Conservation (phyloP, 2,329 filamentous ascomycete genomes). For the Cladosporium colombiae region DNA sequence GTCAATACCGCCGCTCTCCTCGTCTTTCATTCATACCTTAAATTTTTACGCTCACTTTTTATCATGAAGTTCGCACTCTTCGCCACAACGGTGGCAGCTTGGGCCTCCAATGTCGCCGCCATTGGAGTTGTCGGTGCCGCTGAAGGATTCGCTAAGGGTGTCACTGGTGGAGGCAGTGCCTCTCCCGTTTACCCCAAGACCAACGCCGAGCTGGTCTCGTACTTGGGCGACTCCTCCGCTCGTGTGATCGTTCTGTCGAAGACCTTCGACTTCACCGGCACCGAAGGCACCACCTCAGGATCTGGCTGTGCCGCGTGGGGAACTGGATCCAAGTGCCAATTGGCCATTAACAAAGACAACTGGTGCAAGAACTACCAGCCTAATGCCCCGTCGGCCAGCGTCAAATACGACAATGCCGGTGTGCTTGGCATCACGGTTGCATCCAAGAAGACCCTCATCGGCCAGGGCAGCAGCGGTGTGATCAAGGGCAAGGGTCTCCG, state of each 20-base stretch:
- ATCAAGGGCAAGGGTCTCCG: slow-evolving; percentile 44
- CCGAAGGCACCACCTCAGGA: slow-evolving; percentile 53
- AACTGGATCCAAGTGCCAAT: slow-evolving; percentile 59
- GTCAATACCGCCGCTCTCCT: not conserved
- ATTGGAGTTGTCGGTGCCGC: slow-evolving; percentile 25
- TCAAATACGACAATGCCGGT: slow-evolving; percentile 38
- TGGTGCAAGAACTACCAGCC: slow-evolving; percentile 58
- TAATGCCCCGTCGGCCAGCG: slow-evolving; percentile 43
- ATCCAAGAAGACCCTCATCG: slow-evolving; percentile 43
- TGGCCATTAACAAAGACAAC: slow-evolving; percentile 59
- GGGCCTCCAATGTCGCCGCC: slow-evolving; percentile 14
- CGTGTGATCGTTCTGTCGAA: slow-evolving; percentile 60
- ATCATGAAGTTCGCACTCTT: slow-evolving; percentile 18
- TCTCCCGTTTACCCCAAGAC: slow-evolving; percentile 55
- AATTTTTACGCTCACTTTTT: not conserved
- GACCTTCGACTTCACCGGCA: slow-evolving; percentile 53
- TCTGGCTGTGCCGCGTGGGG: slow-evolving; percentile 43
- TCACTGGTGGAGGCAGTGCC: slow-evolving; percentile 60
- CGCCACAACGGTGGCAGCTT: slow-evolving; percentile 7
- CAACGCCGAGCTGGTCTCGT: slow-evolving; percentile 55
- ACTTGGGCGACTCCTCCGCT: slow-evolving; percentile 57
- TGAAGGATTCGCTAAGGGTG: slow-evolving; percentile 51
- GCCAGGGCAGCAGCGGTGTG: slow-evolving; percentile 39
- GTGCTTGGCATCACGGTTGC: slow-evolving; percentile 33
- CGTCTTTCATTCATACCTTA: not conserved